Evolutionary conservation across 2,329 filamentous ascomycete species (phyloP).

Genomic region (Chaetomium sp.): DNA sequence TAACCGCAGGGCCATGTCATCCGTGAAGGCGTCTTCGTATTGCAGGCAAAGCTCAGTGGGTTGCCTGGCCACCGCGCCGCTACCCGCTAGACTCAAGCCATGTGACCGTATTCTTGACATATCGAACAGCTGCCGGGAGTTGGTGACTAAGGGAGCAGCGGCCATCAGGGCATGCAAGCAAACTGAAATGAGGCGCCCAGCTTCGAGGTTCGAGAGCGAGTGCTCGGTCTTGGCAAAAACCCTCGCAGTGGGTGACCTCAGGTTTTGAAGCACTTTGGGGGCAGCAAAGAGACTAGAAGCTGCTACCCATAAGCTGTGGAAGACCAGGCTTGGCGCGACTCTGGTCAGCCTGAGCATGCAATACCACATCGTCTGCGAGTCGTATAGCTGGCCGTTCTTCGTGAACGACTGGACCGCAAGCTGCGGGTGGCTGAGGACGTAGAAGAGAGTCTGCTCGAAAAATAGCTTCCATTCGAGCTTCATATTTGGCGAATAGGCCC

Average conservation of each 20-base stretch:
- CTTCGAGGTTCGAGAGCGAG: conserved; percentile 42
- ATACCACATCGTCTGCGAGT: conserved; percentile 58
- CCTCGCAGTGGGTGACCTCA: conserved; percentile 33
- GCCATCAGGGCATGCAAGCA: conserved; percentile 58
- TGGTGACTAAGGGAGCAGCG: conserved; percentile 44
- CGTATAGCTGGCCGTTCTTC: conserved; percentile 44
- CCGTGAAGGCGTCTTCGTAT: conserved; percentile 57
- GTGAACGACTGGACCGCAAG: conserved; percentile 53
- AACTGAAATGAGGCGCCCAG: conserved; percentile 49
- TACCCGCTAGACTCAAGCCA: conserved; percentile 43
- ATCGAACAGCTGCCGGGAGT: conserved; percentile 46
- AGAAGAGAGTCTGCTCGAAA: conserved; percentile 58
- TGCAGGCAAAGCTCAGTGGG: conserved; percentile 47
- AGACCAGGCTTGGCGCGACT: conserved; percentile 50
- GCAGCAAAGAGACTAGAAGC: conserved; percentile 52
- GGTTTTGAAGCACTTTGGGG: conserved; percentile 39
- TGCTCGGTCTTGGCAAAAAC: conserved; percentile 31
- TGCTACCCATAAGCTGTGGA: conserved; percentile 59
- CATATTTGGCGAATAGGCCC: conserved; percentile 28
- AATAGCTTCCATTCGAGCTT: conserved; percentile 52
- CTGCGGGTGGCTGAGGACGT: conserved; percentile 52
- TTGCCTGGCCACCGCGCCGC: conserved; percentile 41
- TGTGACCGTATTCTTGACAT: conserved; percentile 55
- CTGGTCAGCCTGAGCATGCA: conserved; percentile 55
- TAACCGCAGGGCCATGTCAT: conserved; percentile 53